phyloP scores from a whole-genome alignment of 768 basidiomycete species.

The Suillus subalutaceus region DNA sequence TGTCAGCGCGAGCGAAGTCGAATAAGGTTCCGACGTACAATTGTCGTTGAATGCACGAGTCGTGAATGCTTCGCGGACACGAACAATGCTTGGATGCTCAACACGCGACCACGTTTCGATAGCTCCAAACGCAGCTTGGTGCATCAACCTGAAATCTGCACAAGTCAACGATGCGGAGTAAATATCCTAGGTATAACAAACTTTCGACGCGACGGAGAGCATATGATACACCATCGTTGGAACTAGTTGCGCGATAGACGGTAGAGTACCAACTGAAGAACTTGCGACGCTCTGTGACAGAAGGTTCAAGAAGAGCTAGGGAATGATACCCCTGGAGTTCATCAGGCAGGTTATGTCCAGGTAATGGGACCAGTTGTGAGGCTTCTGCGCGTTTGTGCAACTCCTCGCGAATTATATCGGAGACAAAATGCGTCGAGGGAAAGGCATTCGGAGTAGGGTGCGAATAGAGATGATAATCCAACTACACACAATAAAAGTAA shows the following conservation, averaged over 20 bases:
- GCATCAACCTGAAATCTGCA: slow-evolving; percentile 80
- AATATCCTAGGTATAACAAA: slow-evolving; percentile 32
- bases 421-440: slow-evolving; percentile 75
- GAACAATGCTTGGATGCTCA: slow-evolving; percentile 83
- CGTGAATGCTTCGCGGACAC: slow-evolving; percentile 91
- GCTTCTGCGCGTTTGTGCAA: slow-evolving; percentile 54
- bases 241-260: slow-evolving; percentile 81
- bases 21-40: slow-evolving; percentile 54
- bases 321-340: slow-evolving; percentile 92
- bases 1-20: not conserved
- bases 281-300: slow-evolving; percentile 63
- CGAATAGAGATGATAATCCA: slow-evolving; percentile 94
- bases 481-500: slow-evolving; percentile 42
- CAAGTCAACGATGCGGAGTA: slow-evolving; percentile 15
- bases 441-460: slow-evolving; percentile 61
- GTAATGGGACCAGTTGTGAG: slow-evolving; percentile 36
- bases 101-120: slow-evolving; percentile 88
- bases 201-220: slow-evolving; percentile 87
- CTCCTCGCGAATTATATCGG: slow-evolving; percentile 72
- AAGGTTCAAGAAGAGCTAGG: slow-evolving; percentile 74
- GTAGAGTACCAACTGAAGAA: slow-evolving; percentile 81
- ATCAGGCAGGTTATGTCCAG: slow-evolving; percentile 70
- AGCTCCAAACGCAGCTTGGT: slow-evolving; percentile 77
- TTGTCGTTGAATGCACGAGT: slow-evolving; percentile 90
- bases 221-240: slow-evolving; percentile 77